Percentiles rank a stretch among this genome's conserved stretches.
These are phyloP conservation scores for Athelia sp. DNA, from an alignment of 1,284 basidiomycete species.

Conservation along the genomic window DNA sequence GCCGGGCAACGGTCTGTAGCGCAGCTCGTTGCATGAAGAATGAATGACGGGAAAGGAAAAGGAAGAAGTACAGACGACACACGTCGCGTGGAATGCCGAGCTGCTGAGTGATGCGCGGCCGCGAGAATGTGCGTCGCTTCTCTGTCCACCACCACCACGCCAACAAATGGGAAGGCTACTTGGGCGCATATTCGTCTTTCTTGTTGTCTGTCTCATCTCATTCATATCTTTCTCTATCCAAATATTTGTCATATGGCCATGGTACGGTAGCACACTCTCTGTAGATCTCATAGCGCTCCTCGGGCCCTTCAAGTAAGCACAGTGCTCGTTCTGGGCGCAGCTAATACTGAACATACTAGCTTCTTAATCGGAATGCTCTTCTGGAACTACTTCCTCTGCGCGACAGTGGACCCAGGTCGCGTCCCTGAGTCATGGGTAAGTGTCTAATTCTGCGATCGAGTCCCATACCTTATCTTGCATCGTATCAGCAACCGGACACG, in stretches of 20 bases:
- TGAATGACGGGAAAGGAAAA: neutral
- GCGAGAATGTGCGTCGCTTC: neutral
- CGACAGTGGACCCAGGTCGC: conserved; percentile 77
- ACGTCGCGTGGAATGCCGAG: neutral
- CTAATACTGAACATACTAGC: conserved; percentile 34
- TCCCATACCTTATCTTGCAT: neutral
- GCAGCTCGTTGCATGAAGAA: neutral
- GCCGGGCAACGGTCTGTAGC: neutral
- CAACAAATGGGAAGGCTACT: conserved; percentile 41
- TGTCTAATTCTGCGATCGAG: conserved; percentile 6
- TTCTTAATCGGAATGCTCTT: conserved; percentile 71
- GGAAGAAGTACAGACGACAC: neutral
- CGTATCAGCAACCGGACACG: conserved; percentile 67
- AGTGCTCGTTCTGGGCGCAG: neutral
- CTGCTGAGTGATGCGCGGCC: neutral
- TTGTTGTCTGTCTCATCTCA: conserved; percentile 73
- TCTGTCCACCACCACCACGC: conserved; percentile 23
- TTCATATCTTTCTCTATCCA: conserved; percentile 90
- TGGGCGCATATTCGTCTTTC: conserved; percentile 60
- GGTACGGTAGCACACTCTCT: conserved; percentile 73
- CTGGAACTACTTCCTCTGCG: conserved; percentile 85
- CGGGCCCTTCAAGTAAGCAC: conserved; percentile 82
- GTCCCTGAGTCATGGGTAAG: conserved; percentile 81
- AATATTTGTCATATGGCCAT: conserved; percentile 88
- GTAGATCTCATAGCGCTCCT: conserved; percentile 71